Conservation (phyloP, 1,139 yeast genomes). For the Yamadazyma triangularis region DNA sequence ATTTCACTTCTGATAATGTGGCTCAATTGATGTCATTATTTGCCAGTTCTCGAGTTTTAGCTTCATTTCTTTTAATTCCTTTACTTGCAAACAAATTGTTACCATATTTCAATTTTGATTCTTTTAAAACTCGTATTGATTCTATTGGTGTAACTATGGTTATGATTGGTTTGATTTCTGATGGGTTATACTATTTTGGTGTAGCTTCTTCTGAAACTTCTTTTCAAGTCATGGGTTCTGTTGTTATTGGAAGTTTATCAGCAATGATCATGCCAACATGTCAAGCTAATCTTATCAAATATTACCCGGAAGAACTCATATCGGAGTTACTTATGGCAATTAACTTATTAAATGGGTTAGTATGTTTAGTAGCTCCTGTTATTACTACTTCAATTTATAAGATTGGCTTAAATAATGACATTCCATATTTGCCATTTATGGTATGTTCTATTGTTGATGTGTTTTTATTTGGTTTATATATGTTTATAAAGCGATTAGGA, state of each 20-base stretch:
- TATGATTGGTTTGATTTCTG: constrained; percentile 27
- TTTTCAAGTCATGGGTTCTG: constrained; percentile 15
- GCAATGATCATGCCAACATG: constrained; percentile 33
- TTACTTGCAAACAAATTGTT: constrained; percentile 24
- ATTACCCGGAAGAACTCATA: constrained; percentile 33
- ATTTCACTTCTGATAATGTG: constrained; percentile 56
- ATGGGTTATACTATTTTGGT: constrained; percentile 38
- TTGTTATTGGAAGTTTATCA: constrained; percentile 44
- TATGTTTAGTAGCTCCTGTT: constrained; percentile 16
- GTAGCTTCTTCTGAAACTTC: constrained; percentile 16
- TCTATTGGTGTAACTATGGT: constrained; percentile 45
- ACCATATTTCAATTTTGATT: constrained; percentile 23
- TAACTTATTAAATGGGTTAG: constrained; percentile 22
- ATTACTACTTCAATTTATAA: constrained; percentile 21
- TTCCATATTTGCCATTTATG: constrained; percentile 6
- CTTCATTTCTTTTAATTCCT: constrained; percentile 32
- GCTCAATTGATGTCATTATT: constrained; percentile 56
- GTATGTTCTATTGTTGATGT: constrained; percentile 4
- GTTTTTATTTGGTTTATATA: too few species aligned
- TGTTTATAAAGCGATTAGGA: too few species aligned
- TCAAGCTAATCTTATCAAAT: constrained; percentile 32
- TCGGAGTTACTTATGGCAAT: constrained; percentile 41
- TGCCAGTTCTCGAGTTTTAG: constrained; percentile 41
- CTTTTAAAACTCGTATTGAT: constrained; percentile 44
- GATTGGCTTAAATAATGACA: constrained; percentile 5